These are phyloP conservation scores for Nannochloris sp. DNA, from an alignment of 139 green algal genomes.

Conservation along the genomic window DNA sequence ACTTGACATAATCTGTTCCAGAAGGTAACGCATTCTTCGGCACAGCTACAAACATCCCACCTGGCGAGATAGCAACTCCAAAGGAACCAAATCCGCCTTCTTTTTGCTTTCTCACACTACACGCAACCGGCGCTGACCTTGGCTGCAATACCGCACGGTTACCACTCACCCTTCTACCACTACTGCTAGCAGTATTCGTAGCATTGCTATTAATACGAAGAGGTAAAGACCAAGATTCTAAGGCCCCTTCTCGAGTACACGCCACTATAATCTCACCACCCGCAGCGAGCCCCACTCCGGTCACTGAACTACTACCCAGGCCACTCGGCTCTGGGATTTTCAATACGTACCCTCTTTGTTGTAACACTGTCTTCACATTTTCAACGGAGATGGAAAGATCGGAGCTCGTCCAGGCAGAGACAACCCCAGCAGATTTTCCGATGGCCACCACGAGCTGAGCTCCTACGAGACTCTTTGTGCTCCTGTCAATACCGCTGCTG, in stretches of 20 bases:
- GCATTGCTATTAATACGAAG: too few relatives aligned
- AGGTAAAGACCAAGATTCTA: neutral
- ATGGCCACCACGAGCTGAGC: slow-evolving; percentile 6
- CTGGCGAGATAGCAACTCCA: slow-evolving; percentile 18
- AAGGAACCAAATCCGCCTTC: slow-evolving; percentile 5
- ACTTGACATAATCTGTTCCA: slow-evolving; percentile 16
- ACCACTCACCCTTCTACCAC: neutral
- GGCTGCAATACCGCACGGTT: neutral
- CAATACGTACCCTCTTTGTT: too few relatives aligned
- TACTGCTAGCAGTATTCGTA: too few relatives aligned
- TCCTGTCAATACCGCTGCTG: neutral
- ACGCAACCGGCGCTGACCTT: neutral
- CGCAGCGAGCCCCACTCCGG: neutral
- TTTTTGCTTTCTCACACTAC: slow-evolving; percentile 1
- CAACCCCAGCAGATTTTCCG: slow-evolving; percentile 1
- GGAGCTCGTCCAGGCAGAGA: slow-evolving; percentile 4
- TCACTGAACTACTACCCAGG: neutral
- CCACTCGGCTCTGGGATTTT: neutral
- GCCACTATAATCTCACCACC: neutral
- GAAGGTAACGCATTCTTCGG: neutral
- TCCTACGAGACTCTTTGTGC: neutral
- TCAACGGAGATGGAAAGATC: neutral
- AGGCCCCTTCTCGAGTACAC: neutral
- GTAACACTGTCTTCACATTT: too few relatives aligned
- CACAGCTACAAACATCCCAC: slow-evolving; percentile 20